Evolutionary conservation across 768 basidiomycete genomes (phyloP).

Genomic region (Lentinula detonsa): DNA sequence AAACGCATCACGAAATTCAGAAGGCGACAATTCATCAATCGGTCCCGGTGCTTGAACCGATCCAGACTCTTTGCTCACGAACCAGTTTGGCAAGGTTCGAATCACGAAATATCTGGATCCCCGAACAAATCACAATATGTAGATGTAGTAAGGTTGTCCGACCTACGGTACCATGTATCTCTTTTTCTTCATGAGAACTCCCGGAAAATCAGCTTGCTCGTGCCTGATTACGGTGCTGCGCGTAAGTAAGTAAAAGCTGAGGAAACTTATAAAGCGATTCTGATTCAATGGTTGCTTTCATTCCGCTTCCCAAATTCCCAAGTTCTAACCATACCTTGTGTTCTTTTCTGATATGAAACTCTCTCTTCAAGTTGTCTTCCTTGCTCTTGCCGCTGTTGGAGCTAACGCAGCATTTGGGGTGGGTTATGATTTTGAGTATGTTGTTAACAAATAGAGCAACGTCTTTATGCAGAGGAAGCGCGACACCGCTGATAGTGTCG

Average conservation of each 20-base stretch:
- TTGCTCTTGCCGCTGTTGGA: conserved; percentile 6
- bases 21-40: no score
- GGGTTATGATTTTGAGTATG: conserved; percentile 19
- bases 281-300: not conserved
- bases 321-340: not conserved
- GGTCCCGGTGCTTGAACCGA: no score
- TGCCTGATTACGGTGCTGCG: not conserved
- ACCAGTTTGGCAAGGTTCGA: no score
- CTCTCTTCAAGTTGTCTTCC: not conserved
- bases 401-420: conserved; percentile 5
- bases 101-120: no score
- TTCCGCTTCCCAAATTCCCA: conserved; percentile 9
- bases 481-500: conserved; percentile 1
- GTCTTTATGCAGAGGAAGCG: conserved; percentile 15
- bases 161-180: not conserved
- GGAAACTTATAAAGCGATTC: not conserved
- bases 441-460: conserved; percentile 11
- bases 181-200: not conserved
- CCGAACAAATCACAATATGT: no score
- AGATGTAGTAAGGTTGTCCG: not conserved
- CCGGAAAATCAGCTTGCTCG: not conserved
- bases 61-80: no score
- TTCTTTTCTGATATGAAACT: not conserved
- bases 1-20: no score
- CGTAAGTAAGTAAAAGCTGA: not conserved